Evolutionary conservation across 208 protist genomes (phyloP).

Genomic region (Wallacemonas sp.): DNA sequence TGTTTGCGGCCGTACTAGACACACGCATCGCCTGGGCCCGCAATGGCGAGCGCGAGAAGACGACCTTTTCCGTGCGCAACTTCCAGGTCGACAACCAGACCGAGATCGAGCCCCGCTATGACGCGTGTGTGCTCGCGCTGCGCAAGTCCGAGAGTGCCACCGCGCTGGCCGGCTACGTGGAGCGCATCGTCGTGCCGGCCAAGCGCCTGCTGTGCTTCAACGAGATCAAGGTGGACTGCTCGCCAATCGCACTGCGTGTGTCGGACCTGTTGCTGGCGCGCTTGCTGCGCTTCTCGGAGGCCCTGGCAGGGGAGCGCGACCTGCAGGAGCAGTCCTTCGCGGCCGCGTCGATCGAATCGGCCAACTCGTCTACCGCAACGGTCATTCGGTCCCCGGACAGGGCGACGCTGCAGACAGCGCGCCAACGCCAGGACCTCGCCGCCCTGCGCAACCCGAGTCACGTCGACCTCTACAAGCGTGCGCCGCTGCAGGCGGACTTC

Average conservation of each 20-base stretch:
- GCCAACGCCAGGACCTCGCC: constrained; percentile 14
- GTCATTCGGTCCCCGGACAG: neutral
- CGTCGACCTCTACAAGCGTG: constrained; percentile 41
- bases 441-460: constrained; percentile 37
- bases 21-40: constrained; percentile 64
- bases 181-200: constrained; percentile 55
- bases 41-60: constrained; percentile 39
- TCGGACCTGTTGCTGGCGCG: constrained; percentile 79
- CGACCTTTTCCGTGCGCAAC: constrained; percentile 72
- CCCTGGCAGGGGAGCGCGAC: neutral
- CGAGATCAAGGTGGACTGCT: constrained; percentile 77
- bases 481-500: constrained; percentile 56
- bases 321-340: neutral
- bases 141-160: constrained; percentile 32
- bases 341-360: neutral
- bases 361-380: neutral
- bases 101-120: constrained; percentile 74
- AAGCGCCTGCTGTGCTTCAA: constrained; percentile 66
- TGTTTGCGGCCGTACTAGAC: constrained; percentile 73
- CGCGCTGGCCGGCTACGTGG: constrained; percentile 57
- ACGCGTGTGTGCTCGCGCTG: constrained; percentile 70
- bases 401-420: neutral
- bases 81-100: constrained; percentile 91
- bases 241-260: constrained; percentile 73
- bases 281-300: constrained; percentile 41